phyloP scores from a whole-genome alignment of 2,329 filamentous ascomycete genomes.

The Hypoxylon sp. region DNA sequence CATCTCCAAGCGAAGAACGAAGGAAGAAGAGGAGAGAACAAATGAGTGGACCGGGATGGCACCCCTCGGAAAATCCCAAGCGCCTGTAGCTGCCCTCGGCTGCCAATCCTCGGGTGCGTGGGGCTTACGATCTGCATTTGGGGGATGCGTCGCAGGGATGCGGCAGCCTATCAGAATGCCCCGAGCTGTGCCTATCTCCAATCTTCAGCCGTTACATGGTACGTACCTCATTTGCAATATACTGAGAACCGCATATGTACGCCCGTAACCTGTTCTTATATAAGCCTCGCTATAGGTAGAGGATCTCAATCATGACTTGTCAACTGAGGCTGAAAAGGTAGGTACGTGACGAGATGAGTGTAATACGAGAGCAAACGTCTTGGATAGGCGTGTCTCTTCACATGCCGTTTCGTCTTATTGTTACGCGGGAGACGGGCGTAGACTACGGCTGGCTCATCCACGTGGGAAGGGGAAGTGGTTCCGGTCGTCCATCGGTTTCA shows the following conservation, averaged over 20 bases:
- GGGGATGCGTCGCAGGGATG: conserved; percentile 37
- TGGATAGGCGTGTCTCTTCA: conserved; percentile 1
- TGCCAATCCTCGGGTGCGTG: conserved; percentile 27
- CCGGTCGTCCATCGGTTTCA: conserved; percentile 20
- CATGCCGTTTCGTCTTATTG: conserved; percentile 28
- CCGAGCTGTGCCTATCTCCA: too few species aligned
- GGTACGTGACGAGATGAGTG: background rate
- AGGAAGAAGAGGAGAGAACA: background rate
- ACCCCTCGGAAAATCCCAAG: conserved; percentile 25
- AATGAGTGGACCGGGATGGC: background rate
- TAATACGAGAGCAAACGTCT: background rate
- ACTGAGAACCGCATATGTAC: too few species aligned
- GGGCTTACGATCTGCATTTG: conserved; percentile 31
- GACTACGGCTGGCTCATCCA: conserved; percentile 10
- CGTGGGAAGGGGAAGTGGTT: conserved; percentile 8
- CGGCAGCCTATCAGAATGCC: background rate
- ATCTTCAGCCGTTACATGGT: too few species aligned
- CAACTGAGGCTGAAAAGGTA: conserved; percentile 6
- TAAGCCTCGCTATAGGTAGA: too few species aligned
- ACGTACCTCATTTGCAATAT: too few species aligned
- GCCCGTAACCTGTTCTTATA: too few species aligned
- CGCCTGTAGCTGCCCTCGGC: too few species aligned
- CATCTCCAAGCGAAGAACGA: conserved; percentile 5
- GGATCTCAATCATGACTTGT: background rate
- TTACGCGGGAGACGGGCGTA: conserved; percentile 19